Percentiles rank a stretch among this genome's conserved stretches.
Evolutionary conservation across 331 rosid genomes (phyloP).

Genomic region (Malus hybrid): DNA sequence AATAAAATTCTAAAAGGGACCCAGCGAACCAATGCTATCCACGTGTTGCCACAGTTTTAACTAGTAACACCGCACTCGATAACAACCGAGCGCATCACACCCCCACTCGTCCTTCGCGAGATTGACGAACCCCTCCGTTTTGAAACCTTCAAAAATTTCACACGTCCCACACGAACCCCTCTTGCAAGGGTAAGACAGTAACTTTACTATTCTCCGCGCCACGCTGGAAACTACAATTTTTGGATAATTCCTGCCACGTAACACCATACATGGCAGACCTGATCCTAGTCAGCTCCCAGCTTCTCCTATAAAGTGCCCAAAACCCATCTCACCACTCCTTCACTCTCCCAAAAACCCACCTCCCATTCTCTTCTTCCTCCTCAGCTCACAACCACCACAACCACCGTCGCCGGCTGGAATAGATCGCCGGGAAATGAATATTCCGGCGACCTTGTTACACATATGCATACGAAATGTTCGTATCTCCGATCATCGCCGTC

Average conservation of each 20-base stretch:
- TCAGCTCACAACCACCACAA: neutral
- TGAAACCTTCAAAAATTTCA: neutral
- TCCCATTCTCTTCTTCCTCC: neutral
- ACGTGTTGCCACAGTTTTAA: neutral
- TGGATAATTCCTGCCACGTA: slow-evolving; percentile 22
- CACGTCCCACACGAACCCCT: slow-evolving; percentile 25
- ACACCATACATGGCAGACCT: slow-evolving; percentile 18
- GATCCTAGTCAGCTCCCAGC: slow-evolving; percentile 34
- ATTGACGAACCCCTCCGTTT: neutral
- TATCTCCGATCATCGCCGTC: slow-evolving; percentile 75
- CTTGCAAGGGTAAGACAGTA: neutral
- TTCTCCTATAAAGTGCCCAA: slow-evolving; percentile 32
- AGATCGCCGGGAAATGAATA: slow-evolving; percentile 61
- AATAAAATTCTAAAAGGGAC: neutral
- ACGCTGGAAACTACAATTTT: neutral
- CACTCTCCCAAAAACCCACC: neutral
- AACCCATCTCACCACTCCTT: slow-evolving; percentile 5
- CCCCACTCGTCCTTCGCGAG: neutral
- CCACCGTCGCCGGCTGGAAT: slow-evolving; percentile 16
- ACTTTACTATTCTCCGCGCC: neutral
- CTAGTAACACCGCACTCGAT: neutral
- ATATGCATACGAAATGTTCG: slow-evolving; percentile 35
- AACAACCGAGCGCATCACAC: neutral
- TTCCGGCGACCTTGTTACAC: slow-evolving; percentile 33
- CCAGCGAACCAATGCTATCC: neutral